phyloP scores from a whole-genome alignment of 2,329 filamentous ascomycete species.

The Ophiocordyceps camponoti-floridani region DNA sequence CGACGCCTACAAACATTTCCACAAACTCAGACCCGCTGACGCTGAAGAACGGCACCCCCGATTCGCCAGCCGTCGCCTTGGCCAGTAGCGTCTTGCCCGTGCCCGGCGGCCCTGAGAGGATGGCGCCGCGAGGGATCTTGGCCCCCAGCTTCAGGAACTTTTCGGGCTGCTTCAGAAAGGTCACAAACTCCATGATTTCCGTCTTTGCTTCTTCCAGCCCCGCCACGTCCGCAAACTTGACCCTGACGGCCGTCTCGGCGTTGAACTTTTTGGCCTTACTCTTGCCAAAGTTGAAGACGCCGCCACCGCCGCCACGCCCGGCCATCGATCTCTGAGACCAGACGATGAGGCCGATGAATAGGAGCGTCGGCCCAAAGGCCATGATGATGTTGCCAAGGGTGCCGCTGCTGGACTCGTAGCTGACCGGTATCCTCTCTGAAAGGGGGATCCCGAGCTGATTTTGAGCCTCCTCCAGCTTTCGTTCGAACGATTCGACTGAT shows the following conservation, averaged over 20 bases:
- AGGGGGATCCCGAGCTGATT: constrained; percentile 70
- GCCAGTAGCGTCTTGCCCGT: constrained; percentile 96
- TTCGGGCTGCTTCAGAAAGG: constrained; percentile 85
- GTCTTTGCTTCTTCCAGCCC: constrained; percentile 96
- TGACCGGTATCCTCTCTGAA: constrained; percentile 81
- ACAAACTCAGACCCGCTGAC: constrained; percentile 98
- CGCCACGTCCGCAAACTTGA: constrained; percentile 92
- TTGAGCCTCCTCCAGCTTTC: constrained; percentile 74
- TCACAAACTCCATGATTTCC: constrained; percentile 99
- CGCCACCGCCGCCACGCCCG: constrained; percentile 45
- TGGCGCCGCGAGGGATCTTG: constrained; percentile 93
- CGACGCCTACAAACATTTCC: constrained; percentile 99
- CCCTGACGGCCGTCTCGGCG: constrained; percentile 88
- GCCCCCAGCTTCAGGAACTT: constrained; percentile 87
- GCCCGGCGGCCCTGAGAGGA: constrained; percentile 91
- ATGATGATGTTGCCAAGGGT: constrained; percentile 56
- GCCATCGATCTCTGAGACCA: constrained; percentile 64
- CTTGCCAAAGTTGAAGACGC: constrained; percentile 91
- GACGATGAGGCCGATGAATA: constrained; percentile 69
- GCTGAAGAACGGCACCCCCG: constrained; percentile 91
- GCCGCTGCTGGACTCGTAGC: constrained; percentile 65
- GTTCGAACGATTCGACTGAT: constrained; percentile 83
- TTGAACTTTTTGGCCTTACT: constrained; percentile 96
- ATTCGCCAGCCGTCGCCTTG: constrained; percentile 95
- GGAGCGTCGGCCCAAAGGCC: constrained; percentile 66